Evolutionary conservation across 768 basidiomycete genomes (phyloP).

Genomic region (Pleurotus ostreatus): DNA sequence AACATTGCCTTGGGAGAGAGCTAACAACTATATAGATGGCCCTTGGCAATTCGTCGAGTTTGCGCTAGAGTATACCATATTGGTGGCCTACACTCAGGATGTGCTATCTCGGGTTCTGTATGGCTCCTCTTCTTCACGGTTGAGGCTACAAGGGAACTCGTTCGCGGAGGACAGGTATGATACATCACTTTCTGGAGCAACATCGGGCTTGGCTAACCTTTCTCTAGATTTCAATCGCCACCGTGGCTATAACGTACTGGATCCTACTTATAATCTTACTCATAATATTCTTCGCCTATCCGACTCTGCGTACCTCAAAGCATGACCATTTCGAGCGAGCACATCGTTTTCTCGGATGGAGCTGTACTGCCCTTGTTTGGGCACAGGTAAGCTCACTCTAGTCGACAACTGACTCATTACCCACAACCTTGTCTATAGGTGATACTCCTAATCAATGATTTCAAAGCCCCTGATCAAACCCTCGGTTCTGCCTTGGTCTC

Average conservation of each 20-base stretch:
- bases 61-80: conserved; percentile 57
- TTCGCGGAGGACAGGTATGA: conserved; percentile 30
- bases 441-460: conserved; percentile 50
- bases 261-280: conserved; percentile 43
- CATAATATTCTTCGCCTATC: conserved; percentile 51
- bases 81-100: conserved; percentile 59
- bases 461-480: conserved; percentile 29
- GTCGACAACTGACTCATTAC: background rate
- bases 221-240: conserved; percentile 38
- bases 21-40: conserved; percentile 37
- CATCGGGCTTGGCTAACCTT: background rate
- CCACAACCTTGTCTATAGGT: conserved; percentile 24
- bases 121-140: conserved; percentile 50
- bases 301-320: conserved; percentile 37
- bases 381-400: conserved; percentile 34
- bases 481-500: conserved; percentile 40
- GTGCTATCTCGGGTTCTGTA: conserved; percentile 46
- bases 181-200: conserved; percentile 3
- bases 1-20: background rate
- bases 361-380: conserved; percentile 49
- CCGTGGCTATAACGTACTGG: conserved; percentile 46
- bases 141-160: conserved; percentile 47
- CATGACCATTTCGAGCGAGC: conserved; percentile 53
- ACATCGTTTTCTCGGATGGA: conserved; percentile 59
- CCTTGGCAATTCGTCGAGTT: conserved; percentile 47